Evolutionary conservation across 176 grass and related monocot genomes (phyloP).

Genomic region (Eleusine coracana): DNA sequence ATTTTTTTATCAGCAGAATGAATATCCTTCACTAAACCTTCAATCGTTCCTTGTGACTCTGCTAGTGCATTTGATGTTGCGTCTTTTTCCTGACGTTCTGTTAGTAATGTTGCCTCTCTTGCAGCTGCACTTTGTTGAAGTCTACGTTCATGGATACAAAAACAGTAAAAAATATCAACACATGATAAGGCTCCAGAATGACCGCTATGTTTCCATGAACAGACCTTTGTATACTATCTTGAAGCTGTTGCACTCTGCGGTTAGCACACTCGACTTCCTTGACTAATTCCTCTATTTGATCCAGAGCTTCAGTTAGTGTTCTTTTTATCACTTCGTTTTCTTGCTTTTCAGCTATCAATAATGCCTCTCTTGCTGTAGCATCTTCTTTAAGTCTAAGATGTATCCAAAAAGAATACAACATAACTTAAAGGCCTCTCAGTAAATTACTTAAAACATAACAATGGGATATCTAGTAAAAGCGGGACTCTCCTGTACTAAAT

Average conservation of each 20-base stretch:
- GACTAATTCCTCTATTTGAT: conserved; percentile 74
- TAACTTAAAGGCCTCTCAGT: background rate
- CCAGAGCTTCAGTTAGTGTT: conserved; percentile 70
- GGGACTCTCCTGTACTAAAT: conserved; percentile 13
- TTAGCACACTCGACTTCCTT: conserved; percentile 81
- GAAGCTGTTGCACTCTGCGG: conserved; percentile 61
- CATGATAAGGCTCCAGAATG: conserved; percentile 25
- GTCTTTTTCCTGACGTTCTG: conserved; percentile 61
- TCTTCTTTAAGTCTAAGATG: conserved; percentile 63
- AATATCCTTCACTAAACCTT: conserved; percentile 57
- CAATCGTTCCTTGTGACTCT: conserved; percentile 54
- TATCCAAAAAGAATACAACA: conserved; percentile 37
- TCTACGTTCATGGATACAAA: conserved; percentile 55
- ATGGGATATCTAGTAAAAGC: conserved; percentile 24
- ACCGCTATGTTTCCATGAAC: conserved; percentile 31
- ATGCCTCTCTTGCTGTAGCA: conserved; percentile 54
- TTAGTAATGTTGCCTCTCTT: conserved; percentile 60
- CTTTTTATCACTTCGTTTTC: conserved; percentile 68
- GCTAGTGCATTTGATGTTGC: conserved; percentile 53
- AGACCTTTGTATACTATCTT: conserved; percentile 79
- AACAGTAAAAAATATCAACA: conserved; percentile 46
- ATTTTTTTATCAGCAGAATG: conserved; percentile 58
- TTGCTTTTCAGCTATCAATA: conserved; percentile 69
- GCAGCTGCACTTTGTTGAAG: conserved; percentile 55
- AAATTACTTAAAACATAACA: conserved; percentile 22